phyloP scores from a whole-genome alignment of 2,329 filamentous ascomycete species.

The Colletotrichum sp. region DNA sequence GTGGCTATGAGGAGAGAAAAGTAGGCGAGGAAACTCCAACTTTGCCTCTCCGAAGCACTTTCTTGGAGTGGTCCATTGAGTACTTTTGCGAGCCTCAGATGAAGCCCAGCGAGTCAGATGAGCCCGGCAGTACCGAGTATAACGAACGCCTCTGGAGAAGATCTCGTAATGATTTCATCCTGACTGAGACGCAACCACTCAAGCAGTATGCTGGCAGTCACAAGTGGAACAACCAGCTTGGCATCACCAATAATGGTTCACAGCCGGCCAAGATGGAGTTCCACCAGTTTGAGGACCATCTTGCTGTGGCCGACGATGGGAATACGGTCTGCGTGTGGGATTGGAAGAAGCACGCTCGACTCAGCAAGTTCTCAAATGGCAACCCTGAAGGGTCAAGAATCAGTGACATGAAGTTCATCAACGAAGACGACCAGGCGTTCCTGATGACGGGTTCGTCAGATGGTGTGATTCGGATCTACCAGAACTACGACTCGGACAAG shows the following conservation, averaged over 20 bases:
- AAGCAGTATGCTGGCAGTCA: conserved; percentile 87
- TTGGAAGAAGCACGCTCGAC: conserved; percentile 77
- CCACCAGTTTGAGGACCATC: conserved; percentile 96
- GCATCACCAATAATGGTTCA: conserved; percentile 86
- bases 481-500: conserved; percentile 82
- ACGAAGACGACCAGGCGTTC: conserved; percentile 95
- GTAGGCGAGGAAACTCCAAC: conserved; percentile 56
- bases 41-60: conserved; percentile 81
- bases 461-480: conserved; percentile 91
- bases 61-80: conserved; percentile 95
- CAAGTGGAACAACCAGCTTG: conserved; percentile 84
- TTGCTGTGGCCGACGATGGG: conserved; percentile 90
- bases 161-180: conserved; percentile 89
- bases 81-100: conserved; percentile 99
- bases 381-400: conserved; percentile 92
- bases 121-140: conserved; percentile 95
- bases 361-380: conserved; percentile 90
- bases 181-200: conserved; percentile 90
- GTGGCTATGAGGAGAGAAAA: conserved; percentile 71
- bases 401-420: conserved; percentile 95
- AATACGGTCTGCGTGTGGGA: conserved; percentile 95
- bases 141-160: conserved; percentile 94
- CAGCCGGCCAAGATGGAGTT: conserved; percentile 95
- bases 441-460: conserved; percentile 96
- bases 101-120: conserved; percentile 94